These are phyloP conservation scores for Apophysomyces ossiformis DNA, from an alignment of 371 early-diverging fungal genomes.

Conservation along the genomic window DNA sequence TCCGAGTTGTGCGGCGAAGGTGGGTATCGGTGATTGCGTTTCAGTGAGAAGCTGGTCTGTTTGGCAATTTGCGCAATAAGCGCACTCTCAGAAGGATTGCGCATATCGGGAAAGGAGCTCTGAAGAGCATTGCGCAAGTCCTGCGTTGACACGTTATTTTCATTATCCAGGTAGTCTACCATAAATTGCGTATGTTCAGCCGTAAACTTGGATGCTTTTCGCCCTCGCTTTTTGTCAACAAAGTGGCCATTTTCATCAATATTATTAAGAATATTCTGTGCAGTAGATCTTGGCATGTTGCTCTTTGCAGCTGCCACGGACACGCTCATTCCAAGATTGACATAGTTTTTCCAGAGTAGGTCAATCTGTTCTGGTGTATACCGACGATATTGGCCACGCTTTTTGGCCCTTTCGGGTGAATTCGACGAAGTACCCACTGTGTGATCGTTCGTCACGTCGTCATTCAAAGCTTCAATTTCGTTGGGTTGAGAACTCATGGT, in stretches of 20 bases:
- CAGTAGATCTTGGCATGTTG: constrained; percentile 6
- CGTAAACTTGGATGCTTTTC: constrained; percentile 1
- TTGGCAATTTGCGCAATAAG: constrained; percentile 1
- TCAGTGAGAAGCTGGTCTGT: constrained; percentile 2
- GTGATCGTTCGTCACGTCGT: not conserved
- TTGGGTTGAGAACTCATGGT: constrained; percentile 3
- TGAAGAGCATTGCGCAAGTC: not conserved
- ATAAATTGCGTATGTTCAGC: not conserved
- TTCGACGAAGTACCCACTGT: not conserved
- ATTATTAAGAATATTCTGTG: constrained; percentile 6
- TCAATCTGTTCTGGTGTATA: constrained; percentile 8
- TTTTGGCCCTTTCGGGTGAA: not conserved
- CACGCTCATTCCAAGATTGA: constrained; percentile 8
- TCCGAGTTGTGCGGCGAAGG: constrained; percentile 1
- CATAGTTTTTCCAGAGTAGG: constrained; percentile 2
- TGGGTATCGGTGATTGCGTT: constrained; percentile 3
- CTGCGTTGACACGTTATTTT: constrained; percentile 3
- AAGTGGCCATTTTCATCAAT: constrained; percentile 8
- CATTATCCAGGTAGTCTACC: not conserved
- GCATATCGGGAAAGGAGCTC: not conserved
- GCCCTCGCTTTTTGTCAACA: constrained; percentile 6
- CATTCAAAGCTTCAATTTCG: not conserved
- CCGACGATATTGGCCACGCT: constrained; percentile 1
- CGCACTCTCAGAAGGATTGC: constrained; percentile 4
- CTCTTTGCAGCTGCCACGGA: constrained; percentile 4